Percentiles rank a stretch among this genome's conserved stretches.
phyloP scores from a whole-genome alignment of 2,329 filamentous ascomycete species.

The Knufia petricola region DNA sequence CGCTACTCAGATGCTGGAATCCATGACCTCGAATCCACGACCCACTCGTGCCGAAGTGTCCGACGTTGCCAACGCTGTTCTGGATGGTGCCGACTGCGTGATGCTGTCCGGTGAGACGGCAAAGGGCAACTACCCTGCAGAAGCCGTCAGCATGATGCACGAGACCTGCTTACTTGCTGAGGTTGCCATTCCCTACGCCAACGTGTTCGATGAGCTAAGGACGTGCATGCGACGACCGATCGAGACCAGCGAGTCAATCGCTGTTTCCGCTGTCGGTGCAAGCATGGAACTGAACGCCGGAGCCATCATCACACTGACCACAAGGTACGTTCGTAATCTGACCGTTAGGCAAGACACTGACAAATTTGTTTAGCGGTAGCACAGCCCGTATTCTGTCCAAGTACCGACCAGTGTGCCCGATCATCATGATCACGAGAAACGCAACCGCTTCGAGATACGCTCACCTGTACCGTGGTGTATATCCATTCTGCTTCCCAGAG shows the following conservation, averaged over 20 bases:
- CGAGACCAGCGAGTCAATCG: slow-evolving; percentile 81
- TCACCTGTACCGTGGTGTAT: slow-evolving; percentile 95
- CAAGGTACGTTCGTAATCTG: slow-evolving; percentile 47
- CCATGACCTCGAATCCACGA: slow-evolving; percentile 99
- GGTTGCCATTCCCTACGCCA: slow-evolving; percentile 94
- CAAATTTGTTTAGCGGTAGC: slow-evolving; percentile 53
- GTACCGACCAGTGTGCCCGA: slow-evolving; percentile 96
- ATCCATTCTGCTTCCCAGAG: slow-evolving; percentile 91
- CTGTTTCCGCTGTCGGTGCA: slow-evolving; percentile 92
- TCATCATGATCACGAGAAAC: slow-evolving; percentile 97
- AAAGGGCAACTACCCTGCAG: slow-evolving; percentile 88
- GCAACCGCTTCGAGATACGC: slow-evolving; percentile 73
- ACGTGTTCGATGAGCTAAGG: slow-evolving; percentile 90
- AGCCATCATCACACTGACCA: slow-evolving; percentile 91
- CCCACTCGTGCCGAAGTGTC: slow-evolving; percentile 97
- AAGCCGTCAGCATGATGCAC: slow-evolving; percentile 96
- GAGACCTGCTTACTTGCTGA: slow-evolving; percentile 94
- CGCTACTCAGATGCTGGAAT: slow-evolving; percentile 99
- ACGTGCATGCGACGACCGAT: slow-evolving; percentile 74
- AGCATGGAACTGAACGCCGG: slow-evolving; percentile 94
- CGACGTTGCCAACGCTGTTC: slow-evolving; percentile 95
- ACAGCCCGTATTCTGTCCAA: slow-evolving; percentile 94
- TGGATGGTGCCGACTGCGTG: slow-evolving; percentile 96
- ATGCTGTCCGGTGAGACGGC: slow-evolving; percentile 99
- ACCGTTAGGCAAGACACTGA: slow-evolving; percentile 6